phyloP scores from a whole-genome alignment of 2,329 filamentous ascomycete genomes.

The Scorias spongiosa region DNA sequence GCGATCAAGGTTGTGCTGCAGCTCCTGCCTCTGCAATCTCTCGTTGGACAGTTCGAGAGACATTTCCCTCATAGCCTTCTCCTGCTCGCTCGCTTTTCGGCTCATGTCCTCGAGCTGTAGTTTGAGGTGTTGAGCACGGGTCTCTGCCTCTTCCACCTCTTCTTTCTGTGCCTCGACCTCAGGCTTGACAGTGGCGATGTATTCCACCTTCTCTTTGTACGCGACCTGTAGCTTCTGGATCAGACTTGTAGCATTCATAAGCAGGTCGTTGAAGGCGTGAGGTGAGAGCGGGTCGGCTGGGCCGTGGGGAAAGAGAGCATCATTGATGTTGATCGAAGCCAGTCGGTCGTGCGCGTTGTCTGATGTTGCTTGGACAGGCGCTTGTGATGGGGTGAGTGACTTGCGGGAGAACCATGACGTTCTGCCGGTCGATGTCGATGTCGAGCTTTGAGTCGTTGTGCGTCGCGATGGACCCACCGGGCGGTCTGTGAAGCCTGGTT shows the following conservation, averaged over 20 bases:
- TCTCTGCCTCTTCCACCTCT: slow-evolving; percentile 45
- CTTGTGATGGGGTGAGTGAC: slow-evolving; percentile 5
- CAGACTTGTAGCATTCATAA: slow-evolving; percentile 40
- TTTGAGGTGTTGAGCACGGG: slow-evolving; percentile 41
- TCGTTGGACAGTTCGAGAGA: slow-evolving; percentile 33
- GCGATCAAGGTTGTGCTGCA: not conserved
- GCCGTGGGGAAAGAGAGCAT: slow-evolving; percentile 38
- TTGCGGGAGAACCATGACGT: slow-evolving; percentile 21
- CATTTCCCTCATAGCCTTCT: slow-evolving; percentile 39
- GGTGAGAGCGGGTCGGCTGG: slow-evolving; percentile 34
- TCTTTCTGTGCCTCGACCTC: slow-evolving; percentile 44
- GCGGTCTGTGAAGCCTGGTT: slow-evolving; percentile 17
- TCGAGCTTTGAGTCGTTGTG: slow-evolving; percentile 4
- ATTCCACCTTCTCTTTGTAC: slow-evolving; percentile 37
- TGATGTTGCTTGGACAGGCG: slow-evolving; percentile 2
- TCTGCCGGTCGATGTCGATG: slow-evolving; percentile 2
- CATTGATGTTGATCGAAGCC: slow-evolving; percentile 38
- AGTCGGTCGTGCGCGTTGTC: slow-evolving; percentile 30
- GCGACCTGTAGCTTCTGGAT: slow-evolving; percentile 40
- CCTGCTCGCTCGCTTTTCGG: slow-evolving; percentile 38
- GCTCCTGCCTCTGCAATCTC: slow-evolving; percentile 7
- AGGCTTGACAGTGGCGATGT: slow-evolving; percentile 35
- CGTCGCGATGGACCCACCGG: slow-evolving; percentile 7
- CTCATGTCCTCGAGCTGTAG: slow-evolving; percentile 47
- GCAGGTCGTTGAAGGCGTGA: slow-evolving; percentile 41